Percentiles rank a stretch among this genome's conserved stretches.
Evolutionary conservation across 768 basidiomycete species (phyloP).

Genomic region (Boletus barrowsii): DNA sequence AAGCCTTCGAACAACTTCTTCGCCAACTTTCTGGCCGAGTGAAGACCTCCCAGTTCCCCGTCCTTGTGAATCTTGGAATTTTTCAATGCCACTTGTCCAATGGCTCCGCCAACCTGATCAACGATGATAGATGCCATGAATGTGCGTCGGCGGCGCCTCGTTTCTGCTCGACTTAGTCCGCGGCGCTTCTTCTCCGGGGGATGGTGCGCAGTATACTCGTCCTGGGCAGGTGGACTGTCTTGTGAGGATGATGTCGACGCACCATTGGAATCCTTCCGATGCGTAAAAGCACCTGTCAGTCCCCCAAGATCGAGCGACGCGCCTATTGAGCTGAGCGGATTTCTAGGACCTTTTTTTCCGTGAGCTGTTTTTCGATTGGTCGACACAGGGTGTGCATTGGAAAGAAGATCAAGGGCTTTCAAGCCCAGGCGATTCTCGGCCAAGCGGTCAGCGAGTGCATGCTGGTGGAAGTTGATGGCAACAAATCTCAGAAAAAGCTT

Average conservation of each 20-base stretch:
- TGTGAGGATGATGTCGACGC: conserved; percentile 3
- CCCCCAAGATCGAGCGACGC: conserved; percentile 36
- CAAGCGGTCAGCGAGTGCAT: conserved; percentile 70
- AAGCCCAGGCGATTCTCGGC: conserved; percentile 68
- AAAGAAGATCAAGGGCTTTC: conserved; percentile 66
- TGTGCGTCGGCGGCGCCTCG: conserved; percentile 43
- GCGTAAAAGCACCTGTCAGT: conserved; percentile 9
- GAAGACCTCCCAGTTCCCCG: conserved; percentile 51
- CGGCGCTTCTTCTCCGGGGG: conserved; percentile 11
- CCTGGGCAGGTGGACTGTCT: conserved; percentile 2
- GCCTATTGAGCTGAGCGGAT: conserved; percentile 34
- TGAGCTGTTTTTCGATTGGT: conserved; percentile 37
- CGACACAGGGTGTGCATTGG: conserved; percentile 54
- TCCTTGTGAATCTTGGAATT: conserved; percentile 58
- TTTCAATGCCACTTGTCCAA: conserved; percentile 69
- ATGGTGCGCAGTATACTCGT: conserved; percentile 10
- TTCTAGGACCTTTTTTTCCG: conserved; percentile 46
- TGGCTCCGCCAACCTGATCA: conserved; percentile 62
- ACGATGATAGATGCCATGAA: conserved; percentile 66
- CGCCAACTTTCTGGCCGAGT: conserved; percentile 65
- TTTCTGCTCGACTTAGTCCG: conserved; percentile 26
- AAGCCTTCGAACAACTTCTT: conserved; percentile 64
- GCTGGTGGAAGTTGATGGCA: conserved; percentile 78
- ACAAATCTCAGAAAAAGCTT: conserved; percentile 69
- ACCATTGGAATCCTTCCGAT: conserved; percentile 13